phyloP scores from a whole-genome alignment of 108 stramenopile species.

The Poteriospumella lacustris region DNA sequence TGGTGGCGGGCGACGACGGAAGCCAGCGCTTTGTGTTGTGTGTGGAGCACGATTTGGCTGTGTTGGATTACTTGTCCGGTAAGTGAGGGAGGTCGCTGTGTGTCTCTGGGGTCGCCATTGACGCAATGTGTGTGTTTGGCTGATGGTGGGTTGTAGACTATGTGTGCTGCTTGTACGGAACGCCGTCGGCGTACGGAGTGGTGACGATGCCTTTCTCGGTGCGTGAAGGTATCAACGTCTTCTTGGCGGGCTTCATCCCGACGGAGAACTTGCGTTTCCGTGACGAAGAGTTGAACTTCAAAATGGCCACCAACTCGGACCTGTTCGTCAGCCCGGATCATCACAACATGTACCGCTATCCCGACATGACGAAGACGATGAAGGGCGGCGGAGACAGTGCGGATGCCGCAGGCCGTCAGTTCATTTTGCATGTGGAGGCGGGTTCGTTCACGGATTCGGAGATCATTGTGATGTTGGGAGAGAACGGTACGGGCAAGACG shows the following conservation, averaged over 20 bases:
- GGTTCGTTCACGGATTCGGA: slow-evolving; percentile 93
- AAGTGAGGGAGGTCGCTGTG: no score
- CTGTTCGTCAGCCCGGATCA: slow-evolving; percentile 34
- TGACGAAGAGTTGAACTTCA: slow-evolving; percentile 89
- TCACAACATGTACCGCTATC: slow-evolving; percentile 67
- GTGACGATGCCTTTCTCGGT: slow-evolving; percentile 99
- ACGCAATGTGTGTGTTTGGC: neutral
- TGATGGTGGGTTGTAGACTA: slow-evolving; percentile 61
- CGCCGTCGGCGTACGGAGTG: slow-evolving; percentile 88
- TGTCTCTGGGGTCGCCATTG: neutral
- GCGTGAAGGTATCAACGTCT: slow-evolving; percentile 96
- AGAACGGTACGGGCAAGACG: slow-evolving; percentile 73
- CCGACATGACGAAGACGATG: slow-evolving; percentile 94
- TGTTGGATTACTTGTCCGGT: slow-evolving; percentile 88
- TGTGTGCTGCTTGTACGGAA: slow-evolving; percentile 94
- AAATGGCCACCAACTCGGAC: slow-evolving; percentile 65
- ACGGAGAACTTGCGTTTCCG: slow-evolving; percentile 98
- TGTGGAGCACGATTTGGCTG: slow-evolving; percentile 99
- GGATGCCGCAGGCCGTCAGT: slow-evolving; percentile 46
- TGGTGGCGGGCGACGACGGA: slow-evolving; percentile 59
- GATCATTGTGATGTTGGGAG: slow-evolving; percentile 92
- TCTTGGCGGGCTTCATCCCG: slow-evolving; percentile 94
- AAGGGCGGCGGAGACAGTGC: slow-evolving; percentile 19
- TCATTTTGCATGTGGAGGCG: slow-evolving; percentile 85
- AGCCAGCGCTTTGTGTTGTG: slow-evolving; percentile 76